A percentile compares a stretch with the other conserved stretches of the same genome.
Evolutionary conservation across 148 eudicot species (phyloP).

Genomic region (Cornus kousa): DNA sequence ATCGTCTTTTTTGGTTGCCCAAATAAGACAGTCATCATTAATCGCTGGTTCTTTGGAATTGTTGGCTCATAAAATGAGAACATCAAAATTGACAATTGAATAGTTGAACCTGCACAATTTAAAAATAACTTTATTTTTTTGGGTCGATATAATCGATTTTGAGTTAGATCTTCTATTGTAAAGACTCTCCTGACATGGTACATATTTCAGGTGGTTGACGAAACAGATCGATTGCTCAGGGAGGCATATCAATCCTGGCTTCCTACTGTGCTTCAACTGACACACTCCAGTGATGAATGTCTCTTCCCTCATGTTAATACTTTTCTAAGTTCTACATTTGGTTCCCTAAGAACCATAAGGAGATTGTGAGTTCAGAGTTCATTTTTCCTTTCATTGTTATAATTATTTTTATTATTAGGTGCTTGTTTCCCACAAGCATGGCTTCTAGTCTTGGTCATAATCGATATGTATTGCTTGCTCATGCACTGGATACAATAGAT

Average conservation of each 20-base stretch:
- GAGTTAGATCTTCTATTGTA: neutral
- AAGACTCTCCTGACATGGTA: slow-evolving; percentile 15
- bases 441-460: neutral
- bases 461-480: neutral
- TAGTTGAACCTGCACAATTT: neutral
- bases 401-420: slow-evolving; percentile 3
- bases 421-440: neutral
- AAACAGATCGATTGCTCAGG: slow-evolving; percentile 88
- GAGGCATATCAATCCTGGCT: slow-evolving; percentile 96
- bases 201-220: slow-evolving; percentile 80
- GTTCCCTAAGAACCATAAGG: slow-evolving; percentile 70
- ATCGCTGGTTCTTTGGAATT: neutral
- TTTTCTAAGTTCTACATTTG: slow-evolving; percentile 35
- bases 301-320: slow-evolving; percentile 24
- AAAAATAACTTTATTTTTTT: neutral
- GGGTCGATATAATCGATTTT: neutral
- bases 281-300: slow-evolving; percentile 36
- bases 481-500: neutral
- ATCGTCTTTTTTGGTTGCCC: slow-evolving; percentile 2
- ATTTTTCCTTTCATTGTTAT: neutral
- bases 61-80: neutral
- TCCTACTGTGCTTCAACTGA: slow-evolving; percentile 73
- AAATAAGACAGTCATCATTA: neutral
- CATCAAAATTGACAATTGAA: neutral
- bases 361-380: slow-evolving; percentile 50